Percentiles rank a stretch among this genome's conserved stretches.
Evolutionary conservation across 1,139 yeast genomes (phyloP).

Genomic region (Taphrina confusa): DNA sequence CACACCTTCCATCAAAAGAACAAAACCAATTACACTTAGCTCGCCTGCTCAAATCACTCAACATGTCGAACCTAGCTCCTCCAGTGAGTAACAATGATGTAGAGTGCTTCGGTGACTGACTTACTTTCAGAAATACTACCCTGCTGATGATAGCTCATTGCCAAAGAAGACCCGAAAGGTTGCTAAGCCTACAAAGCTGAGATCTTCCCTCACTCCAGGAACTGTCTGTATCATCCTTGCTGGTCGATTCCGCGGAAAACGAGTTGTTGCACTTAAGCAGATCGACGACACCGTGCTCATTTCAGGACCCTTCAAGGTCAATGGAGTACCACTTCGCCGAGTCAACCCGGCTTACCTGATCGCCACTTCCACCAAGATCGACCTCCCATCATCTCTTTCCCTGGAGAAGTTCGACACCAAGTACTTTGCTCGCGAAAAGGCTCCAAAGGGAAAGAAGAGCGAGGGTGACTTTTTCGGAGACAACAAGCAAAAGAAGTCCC

Average conservation of each 20-base stretch:
- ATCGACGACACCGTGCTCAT: slow-evolving; percentile 98
- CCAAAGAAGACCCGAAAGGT: slow-evolving; percentile 73
- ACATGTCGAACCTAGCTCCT: slow-evolving; percentile 28
- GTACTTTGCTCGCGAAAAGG: slow-evolving; percentile 96
- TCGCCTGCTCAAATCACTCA: neutral
- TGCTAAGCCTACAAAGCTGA: slow-evolving; percentile 91
- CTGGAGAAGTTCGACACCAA: slow-evolving; percentile 90
- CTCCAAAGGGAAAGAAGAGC: slow-evolving; percentile 63
- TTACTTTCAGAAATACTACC: slow-evolving; percentile 70
- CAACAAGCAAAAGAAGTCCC: slow-evolving; percentile 71
- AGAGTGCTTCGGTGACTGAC: no score
- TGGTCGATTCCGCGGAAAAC: slow-evolving; percentile 99
- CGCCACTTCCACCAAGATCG: slow-evolving; percentile 94
- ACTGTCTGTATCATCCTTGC: slow-evolving; percentile 97
- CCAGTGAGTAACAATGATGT: slow-evolving; percentile 6
- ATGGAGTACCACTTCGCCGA: slow-evolving; percentile 99
- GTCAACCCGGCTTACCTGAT: slow-evolving; percentile 98
- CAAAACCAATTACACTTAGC: neutral
- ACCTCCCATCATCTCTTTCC: slow-evolving; percentile 70
- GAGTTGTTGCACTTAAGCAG: slow-evolving; percentile 97
- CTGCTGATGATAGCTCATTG: slow-evolving; percentile 89
- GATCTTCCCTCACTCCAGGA: slow-evolving; percentile 97
- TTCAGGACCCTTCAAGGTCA: slow-evolving; percentile 99
- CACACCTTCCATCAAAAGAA: neutral
- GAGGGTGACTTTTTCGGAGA: slow-evolving; percentile 96